Evolutionary conservation across 495 filamentous ascomycete species (phyloP), one percentile per base, ranked within the genome.

Genomic region (Penicillium mononematosum): DNA sequence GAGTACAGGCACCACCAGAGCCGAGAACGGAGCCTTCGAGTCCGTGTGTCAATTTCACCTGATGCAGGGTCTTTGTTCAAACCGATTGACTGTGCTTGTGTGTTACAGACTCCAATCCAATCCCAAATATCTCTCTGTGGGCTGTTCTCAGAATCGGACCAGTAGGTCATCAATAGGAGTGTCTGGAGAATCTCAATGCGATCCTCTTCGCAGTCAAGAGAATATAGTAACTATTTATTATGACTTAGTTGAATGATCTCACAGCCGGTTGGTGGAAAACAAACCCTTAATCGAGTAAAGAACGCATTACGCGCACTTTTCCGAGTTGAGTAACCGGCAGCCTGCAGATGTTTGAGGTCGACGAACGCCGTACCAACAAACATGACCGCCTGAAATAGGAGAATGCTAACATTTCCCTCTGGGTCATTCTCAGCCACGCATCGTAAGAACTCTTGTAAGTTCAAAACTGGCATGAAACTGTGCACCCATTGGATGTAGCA

Each of bases 1-100:
- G 92, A 91, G 64, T 91, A 93, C 56, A 88, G 84, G 42, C 88
- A 90, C 91, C 91, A 96, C 91, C 90, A 96, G 39, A 96, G 84
- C 17, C 91, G 79, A 61, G 86, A 89, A 78, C 90, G 89, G 38
- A 95, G 65, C 48, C 83, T 83, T 24, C 66, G 64, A 12, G 79
- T 83, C 46, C 77, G 76, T 8, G 72, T 65, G 19, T 86, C 78
- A 80, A 93, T 86, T 55, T 80, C 80, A 24, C 81, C 82, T 2
- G 84, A 79, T 16, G 78, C 76, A 16, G 90, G 88, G 60, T 95
- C 87, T 45, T 85, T 82, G 67, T 94, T 88, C 0, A 93, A 75
- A 3, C 89, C 89, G 55, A 93, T 91, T 0, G 88, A 91, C 63
- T 91, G 87, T 43, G 87, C 88, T 27, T 91, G 76, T 14, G 86